Conservation (phyloP, 164 flowering plant species). For the Macadamia integrifolia region DNA sequence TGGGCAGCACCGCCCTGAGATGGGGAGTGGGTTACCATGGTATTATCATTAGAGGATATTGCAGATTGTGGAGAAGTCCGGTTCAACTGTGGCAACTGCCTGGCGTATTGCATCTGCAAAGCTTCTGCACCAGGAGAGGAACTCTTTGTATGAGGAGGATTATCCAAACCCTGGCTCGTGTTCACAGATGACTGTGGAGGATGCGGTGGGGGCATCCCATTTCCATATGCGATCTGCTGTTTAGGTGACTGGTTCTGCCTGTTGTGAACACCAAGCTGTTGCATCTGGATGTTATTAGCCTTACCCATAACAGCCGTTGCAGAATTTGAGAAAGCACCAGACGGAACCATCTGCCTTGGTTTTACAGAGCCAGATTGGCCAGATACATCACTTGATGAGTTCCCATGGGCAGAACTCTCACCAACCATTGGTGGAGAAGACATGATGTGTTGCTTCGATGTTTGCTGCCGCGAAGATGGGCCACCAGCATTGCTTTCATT, state of each 20-base stretch:
- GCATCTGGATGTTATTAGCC: conserved; percentile 37
- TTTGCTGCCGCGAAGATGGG: conserved; percentile 39
- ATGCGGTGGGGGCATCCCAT: conserved; percentile 58
- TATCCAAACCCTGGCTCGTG: conserved; percentile 45
- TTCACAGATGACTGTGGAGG: conserved; percentile 51
- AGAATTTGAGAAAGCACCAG: conserved; percentile 42
- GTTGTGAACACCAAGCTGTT: conserved; percentile 40
- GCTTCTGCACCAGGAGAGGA: conserved; percentile 34
- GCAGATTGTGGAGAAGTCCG: conserved; percentile 40
- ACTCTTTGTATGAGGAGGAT: conserved; percentile 31
- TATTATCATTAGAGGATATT: conserved; percentile 33
- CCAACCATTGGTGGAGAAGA: conserved; percentile 50
- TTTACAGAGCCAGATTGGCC: conserved; percentile 62
- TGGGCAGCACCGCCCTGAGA: conserved; percentile 41
- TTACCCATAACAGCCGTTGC: conserved; percentile 29
- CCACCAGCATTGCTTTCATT: conserved; percentile 43
- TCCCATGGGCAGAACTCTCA: conserved; percentile 67
- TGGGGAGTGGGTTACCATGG: conserved; percentile 20
- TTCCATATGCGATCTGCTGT: conserved; percentile 30
- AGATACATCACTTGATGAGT: conserved; percentile 66
- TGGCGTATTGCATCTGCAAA: conserved; percentile 50
- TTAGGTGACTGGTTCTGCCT: no score
- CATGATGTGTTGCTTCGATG: conserved; percentile 54
- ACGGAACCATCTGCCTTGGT: conserved; percentile 44
- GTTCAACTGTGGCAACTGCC: conserved; percentile 29